Evolutionary conservation across 257 asterid species (phyloP).

Genomic region (Nicotiana paniculata): DNA sequence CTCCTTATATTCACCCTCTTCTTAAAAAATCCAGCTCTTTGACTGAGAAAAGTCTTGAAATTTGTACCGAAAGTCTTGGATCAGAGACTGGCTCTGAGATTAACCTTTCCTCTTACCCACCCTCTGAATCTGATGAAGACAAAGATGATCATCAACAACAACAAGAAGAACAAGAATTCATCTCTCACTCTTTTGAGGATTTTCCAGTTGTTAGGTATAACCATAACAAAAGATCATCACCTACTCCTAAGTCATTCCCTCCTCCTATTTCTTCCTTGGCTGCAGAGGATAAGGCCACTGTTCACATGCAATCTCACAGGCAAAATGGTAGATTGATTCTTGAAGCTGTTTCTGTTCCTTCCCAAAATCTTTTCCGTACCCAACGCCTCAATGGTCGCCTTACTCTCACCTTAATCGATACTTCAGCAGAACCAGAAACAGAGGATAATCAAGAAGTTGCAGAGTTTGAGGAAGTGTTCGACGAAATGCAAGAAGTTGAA

Average conservation of each 20-base stretch:
- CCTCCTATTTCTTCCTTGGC: conserved; percentile 71
- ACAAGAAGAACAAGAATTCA: background rate
- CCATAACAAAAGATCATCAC: conserved; percentile 17
- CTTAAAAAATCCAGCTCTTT: conserved; percentile 37
- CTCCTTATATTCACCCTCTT: conserved; percentile 60
- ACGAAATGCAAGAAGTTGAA: conserved; percentile 21
- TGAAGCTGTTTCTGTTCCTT: conserved; percentile 68
- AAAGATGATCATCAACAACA: conserved; percentile 15
- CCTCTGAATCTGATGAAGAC: conserved; percentile 24
- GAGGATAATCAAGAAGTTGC: conserved; percentile 4
- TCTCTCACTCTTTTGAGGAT: conserved; percentile 18
- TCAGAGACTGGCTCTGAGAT: conserved; percentile 82
- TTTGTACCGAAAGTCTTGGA: conserved; percentile 89
- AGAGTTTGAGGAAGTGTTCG: conserved; percentile 18
- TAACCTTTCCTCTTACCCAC: conserved; percentile 31
- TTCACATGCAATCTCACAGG: conserved; percentile 57
- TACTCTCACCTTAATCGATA: conserved; percentile 36
- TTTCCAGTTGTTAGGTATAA: conserved; percentile 32
- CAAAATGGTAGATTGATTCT: conserved; percentile 65
- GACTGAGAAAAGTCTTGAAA: conserved; percentile 64
- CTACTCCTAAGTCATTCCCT: conserved; percentile 49
- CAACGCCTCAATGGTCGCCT: conserved; percentile 67
- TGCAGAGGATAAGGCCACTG: conserved; percentile 32
- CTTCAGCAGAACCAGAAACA: background rate
- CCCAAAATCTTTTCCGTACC: conserved; percentile 46